phyloP scores from a whole-genome alignment of 1,139 yeast genomes.

The Pichia sp. region DNA sequence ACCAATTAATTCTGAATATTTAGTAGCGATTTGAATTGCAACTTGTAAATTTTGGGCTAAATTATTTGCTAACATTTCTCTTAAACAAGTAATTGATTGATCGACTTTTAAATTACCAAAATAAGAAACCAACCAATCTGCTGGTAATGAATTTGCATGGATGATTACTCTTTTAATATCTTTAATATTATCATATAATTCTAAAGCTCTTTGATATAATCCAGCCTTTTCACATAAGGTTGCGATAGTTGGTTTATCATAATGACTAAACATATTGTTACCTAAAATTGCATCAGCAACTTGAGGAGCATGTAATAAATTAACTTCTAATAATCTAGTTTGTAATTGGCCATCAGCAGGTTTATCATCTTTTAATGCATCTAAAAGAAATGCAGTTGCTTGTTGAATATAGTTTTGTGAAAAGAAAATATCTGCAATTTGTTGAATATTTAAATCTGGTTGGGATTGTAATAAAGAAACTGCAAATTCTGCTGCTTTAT shows the following conservation, averaged over 20 bases:
- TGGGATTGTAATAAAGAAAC: conserved; percentile 67
- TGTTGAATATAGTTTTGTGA: conserved; percentile 93
- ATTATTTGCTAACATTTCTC: conserved; percentile 71
- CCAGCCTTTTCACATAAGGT: conserved; percentile 92
- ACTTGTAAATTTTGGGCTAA: conserved; percentile 86
- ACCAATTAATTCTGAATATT: conserved; percentile 91
- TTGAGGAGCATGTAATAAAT: conserved; percentile 94
- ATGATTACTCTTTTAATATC: conserved; percentile 94
- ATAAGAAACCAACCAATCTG: conserved; percentile 89
- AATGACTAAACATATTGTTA: conserved; percentile 91
- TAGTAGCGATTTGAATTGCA: conserved; percentile 93
- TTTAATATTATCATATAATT: conserved; percentile 87
- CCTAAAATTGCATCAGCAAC: conserved; percentile 99
- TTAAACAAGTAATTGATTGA: conserved; percentile 82
- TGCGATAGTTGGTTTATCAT: conserved; percentile 90
- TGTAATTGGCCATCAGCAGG: conserved; percentile 96
- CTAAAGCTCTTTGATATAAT: conserved; percentile 87
- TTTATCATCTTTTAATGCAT: conserved; percentile 87
- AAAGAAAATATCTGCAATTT: conserved; percentile 87
- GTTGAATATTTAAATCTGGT: conserved; percentile 71
- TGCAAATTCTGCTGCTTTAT: conserved; percentile 96
- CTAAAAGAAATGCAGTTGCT: conserved; percentile 96
- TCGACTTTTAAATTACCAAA: conserved; percentile 94
- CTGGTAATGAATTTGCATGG: conserved; percentile 78
- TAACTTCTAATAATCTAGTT: conserved; percentile 89